Percentiles rank a stretch among this genome's conserved stretches.
phyloP scores from a whole-genome alignment of 192 early-diverging fungal species.

The Lobulomyces angularis region DNA sequence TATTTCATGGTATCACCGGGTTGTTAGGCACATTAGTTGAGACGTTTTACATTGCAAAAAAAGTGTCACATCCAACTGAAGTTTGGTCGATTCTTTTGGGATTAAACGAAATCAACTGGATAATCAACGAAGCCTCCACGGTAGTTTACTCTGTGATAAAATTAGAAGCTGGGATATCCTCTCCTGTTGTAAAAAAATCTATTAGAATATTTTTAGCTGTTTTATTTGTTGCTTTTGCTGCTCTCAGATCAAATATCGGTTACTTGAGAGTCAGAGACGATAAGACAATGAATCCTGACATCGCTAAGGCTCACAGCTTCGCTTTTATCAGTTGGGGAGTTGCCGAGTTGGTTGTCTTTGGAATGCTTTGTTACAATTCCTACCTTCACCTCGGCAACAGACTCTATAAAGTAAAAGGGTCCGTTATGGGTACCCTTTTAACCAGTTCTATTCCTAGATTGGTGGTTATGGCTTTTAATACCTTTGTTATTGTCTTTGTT shows the following conservation, averaged over 20 bases:
- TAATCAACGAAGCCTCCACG: slow-evolving; percentile 7
- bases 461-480: slow-evolving; percentile 10
- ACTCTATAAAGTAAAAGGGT: slow-evolving; percentile 2
- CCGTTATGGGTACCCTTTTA: slow-evolving; percentile 2
- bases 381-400: slow-evolving; percentile 1
- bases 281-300: too few relatives aligned
- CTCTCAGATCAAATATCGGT: slow-evolving; percentile 11
- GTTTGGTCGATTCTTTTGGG: slow-evolving; percentile 8
- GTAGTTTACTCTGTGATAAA: slow-evolving; percentile 14
- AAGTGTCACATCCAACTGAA: neutral
- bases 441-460: slow-evolving; percentile 11
- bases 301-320: slow-evolving; percentile 13
- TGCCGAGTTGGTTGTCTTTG: slow-evolving; percentile 14
- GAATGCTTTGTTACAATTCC: neutral
- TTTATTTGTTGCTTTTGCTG: slow-evolving; percentile 3
- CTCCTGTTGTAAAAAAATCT: neutral
- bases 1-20: slow-evolving; percentile 13
- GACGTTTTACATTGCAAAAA: slow-evolving; percentile 6
- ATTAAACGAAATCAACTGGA: slow-evolving; percentile 19
- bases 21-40: slow-evolving; percentile 12
- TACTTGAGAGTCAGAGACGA: slow-evolving; percentile 3
- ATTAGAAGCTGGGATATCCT: slow-evolving; percentile 2
- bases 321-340: slow-evolving; percentile 20
- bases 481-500: slow-evolving; percentile 13
- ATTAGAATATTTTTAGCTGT: slow-evolving; percentile 9